Evolutionary conservation across 2,329 filamentous ascomycete genomes (phyloP).

Genomic region (Akanthomyces lecanii): DNA sequence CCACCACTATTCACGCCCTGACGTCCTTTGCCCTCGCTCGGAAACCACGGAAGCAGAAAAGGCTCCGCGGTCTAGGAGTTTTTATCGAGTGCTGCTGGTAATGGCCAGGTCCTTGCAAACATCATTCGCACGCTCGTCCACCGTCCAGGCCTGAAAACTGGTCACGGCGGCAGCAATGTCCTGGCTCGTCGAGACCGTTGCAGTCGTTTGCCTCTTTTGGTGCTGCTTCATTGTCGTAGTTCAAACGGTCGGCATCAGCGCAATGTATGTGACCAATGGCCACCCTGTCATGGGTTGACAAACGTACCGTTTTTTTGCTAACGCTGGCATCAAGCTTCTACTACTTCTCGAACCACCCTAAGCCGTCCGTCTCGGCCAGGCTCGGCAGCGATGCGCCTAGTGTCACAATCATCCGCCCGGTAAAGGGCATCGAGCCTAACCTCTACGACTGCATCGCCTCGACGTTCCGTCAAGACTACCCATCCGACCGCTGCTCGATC

Average conservation of each 20-base stretch:
- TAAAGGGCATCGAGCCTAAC: slow-evolving; percentile 85
- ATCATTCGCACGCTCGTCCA: neutral
- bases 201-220: slow-evolving; percentile 50
- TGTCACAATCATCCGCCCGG: slow-evolving; percentile 86
- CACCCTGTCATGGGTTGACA: no score
- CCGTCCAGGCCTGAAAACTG: neutral
- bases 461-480: slow-evolving; percentile 79
- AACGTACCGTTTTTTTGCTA: neutral
- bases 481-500: slow-evolving; percentile 68
- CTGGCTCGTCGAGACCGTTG: slow-evolving; percentile 34
- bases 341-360: slow-evolving; percentile 47
- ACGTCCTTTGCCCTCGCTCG: neutral
- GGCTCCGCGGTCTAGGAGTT: slow-evolving; percentile 2
- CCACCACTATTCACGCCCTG: neutral
- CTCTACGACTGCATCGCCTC: slow-evolving; percentile 91
- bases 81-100: neutral
- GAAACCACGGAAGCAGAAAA: slow-evolving; percentile 8
- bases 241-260: slow-evolving; percentile 51
- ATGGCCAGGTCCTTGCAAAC: neutral
- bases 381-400: slow-evolving; percentile 60
- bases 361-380: slow-evolving; percentile 47
- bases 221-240: slow-evolving; percentile 48
- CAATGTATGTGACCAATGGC: slow-evolving; percentile 43
- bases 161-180: slow-evolving; percentile 25
- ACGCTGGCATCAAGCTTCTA: slow-evolving; percentile 39